Evolutionary conservation across 78 protist species (phyloP).

Genomic region (Dictyostelium purpureum): DNA sequence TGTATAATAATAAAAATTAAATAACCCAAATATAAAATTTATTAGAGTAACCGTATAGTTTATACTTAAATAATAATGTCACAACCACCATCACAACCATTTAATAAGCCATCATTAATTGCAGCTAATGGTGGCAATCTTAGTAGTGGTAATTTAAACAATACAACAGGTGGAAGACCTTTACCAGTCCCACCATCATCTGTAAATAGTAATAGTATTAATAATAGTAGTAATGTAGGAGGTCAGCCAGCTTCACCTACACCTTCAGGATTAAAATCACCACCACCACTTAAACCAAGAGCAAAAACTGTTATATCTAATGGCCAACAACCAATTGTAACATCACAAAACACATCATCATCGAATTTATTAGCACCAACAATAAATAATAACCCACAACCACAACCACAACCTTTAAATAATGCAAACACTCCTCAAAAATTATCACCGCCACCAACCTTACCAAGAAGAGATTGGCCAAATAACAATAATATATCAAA

Average conservation of each 20-base stretch:
- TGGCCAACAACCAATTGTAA: not conserved
- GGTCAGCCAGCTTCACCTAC: not conserved
- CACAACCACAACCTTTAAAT: not conserved
- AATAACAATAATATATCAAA: not conserved
- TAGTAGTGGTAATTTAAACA: not conserved
- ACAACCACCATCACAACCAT: not conserved
- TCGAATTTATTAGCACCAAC: not conserved
- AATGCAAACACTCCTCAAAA: not conserved
- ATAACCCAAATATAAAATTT: too few relatives aligned
- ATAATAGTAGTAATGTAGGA: not conserved
- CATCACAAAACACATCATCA: not conserved
- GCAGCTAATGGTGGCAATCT: not conserved
- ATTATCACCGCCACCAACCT: not conserved
- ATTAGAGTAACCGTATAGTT: too few relatives aligned
- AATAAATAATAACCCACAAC: not conserved
- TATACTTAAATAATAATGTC: not conserved
- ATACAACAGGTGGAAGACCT: constrained; percentile 12
- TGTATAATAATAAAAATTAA: too few relatives aligned
- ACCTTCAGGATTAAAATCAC: constrained; percentile 16
- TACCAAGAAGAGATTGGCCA: constrained; percentile 30
- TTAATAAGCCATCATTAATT: not conserved
- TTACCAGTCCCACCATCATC: constrained; percentile 5
- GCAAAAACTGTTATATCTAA: not conserved
- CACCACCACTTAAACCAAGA: constrained; percentile 48
- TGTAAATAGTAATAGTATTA: not conserved